Base-by-base conservation (phyloP, 306 rosid species). In the Lathyrus sativus region DNA sequence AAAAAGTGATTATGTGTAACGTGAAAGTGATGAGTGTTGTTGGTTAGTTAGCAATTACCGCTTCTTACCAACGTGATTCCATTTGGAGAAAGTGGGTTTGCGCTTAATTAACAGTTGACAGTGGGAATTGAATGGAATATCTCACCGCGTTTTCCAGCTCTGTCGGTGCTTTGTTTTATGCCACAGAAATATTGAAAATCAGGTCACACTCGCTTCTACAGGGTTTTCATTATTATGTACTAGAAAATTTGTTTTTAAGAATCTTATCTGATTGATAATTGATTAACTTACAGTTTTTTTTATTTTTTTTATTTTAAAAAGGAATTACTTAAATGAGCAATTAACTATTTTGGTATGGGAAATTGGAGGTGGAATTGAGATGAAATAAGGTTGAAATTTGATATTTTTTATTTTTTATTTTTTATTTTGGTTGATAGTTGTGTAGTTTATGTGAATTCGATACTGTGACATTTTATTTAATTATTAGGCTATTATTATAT, bases 1-100 rank as follows among this genome's bases (percentile, higher is more conserved):
- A 35, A 35, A 35, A 35, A 35, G 39, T 35, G 39, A 35, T 35
- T 35, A 7, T 35, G 39, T 31, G 35, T 35, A 7, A 35, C 39
- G 39, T 35, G 46, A 42, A 0, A 11, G 46, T 10, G 46, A 11
- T 50, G 56, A 17, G 56, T 49, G 56, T 7, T 19, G 29, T 19
- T 46, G 17, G 28, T 18, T 29, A 57, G 39, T 35, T 7, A n/a
- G 29, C 29, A 26, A 0, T 26, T 26, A 26, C 26, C 0, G 29
- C 29, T 22, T 53, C 10, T 70, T 70, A 56, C 72, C 63, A 15
- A 22, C 38, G 54, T 10, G 50, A 70, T 77, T 62, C 63, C 56
- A 65, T 17, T 77, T 71, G 73, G 58, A 26, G 14, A 45, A 56
- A 71, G 69, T 77, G 81, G 68, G 33, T 65, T 77, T 65, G 69